Conservation (phyloP, 2,329 filamentous ascomycete genomes). For the Penicillium corylophilum region DNA sequence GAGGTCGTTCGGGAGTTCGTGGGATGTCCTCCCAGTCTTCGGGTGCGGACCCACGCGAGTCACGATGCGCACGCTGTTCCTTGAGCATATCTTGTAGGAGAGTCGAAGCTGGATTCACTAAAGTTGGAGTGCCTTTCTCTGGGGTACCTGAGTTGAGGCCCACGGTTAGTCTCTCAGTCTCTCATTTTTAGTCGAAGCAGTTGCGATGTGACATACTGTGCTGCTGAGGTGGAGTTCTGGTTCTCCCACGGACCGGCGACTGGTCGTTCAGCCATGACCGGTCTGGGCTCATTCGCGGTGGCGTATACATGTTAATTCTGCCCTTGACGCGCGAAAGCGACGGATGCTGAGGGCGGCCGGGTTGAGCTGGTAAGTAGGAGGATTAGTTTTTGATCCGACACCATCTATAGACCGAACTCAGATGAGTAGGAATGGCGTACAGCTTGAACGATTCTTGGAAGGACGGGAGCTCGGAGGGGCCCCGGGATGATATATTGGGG, state of each 20-base stretch:
- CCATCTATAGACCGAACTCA: not conserved
- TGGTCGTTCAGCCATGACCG: conserved; percentile 33
- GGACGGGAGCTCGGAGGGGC: conserved; percentile 18
- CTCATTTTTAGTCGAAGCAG: not conserved
- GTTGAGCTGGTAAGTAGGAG: conserved; percentile 16
- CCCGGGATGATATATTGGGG: conserved; percentile 25
- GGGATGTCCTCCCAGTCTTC: conserved; percentile 26
- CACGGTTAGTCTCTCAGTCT: conserved; percentile 3
- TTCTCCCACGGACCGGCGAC: conserved; percentile 24
- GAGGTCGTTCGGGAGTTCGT: conserved; percentile 27
- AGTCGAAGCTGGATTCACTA: conserved; percentile 41
- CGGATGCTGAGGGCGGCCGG: conserved; percentile 28
- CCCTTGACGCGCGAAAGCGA: conserved; percentile 35
- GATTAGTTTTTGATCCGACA: not conserved
- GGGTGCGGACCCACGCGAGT: conserved; percentile 25
- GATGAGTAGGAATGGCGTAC: conserved; percentile 15
- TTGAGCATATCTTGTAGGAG: conserved; percentile 43
- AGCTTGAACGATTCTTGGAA: conserved; percentile 18
- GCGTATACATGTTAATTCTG: conserved; percentile 31
- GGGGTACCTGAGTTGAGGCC: conserved; percentile 27
- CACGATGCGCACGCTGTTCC: conserved; percentile 42
- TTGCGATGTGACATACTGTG: conserved; percentile 21
- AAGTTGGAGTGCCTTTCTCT: conserved; percentile 29
- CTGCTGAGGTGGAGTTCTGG: conserved; percentile 24
- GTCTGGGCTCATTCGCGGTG: conserved; percentile 26